Conservation (phyloP, 1,284 basidiomycete species). For the Stygiomarasmius scandens region DNA sequence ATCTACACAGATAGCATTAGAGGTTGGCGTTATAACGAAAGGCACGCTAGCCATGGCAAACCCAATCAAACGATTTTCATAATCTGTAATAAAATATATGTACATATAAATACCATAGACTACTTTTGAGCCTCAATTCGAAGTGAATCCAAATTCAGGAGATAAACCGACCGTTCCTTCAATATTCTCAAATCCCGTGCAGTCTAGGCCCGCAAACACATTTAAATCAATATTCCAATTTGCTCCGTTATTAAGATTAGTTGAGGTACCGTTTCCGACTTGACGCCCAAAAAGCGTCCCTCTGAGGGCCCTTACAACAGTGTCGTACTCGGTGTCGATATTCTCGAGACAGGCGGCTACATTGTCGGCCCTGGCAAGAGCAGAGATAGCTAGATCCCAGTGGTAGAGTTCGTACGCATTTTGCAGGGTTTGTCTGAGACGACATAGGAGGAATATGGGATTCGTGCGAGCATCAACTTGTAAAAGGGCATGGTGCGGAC, state of each 20-base stretch:
- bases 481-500: not conserved
- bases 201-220: constrained; percentile 20
- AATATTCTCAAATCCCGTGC: constrained; percentile 21
- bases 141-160: not conserved
- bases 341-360: constrained; percentile 18
- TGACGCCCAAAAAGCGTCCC: constrained; percentile 16
- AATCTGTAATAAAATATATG: not conserved
- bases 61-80: too few species aligned
- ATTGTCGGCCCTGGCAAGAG: constrained; percentile 22
- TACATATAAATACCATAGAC: not conserved
- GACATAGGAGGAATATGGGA: constrained; percentile 24
- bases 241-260: not conserved
- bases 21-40: too few species aligned
- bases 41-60: too few species aligned
- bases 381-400: constrained; percentile 27
- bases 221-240: constrained; percentile 24
- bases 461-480: constrained; percentile 22
- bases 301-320: constrained; percentile 21
- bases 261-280: constrained; percentile 3
- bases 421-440: constrained; percentile 21
- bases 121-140: not conserved
- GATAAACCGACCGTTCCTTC: constrained; percentile 15
- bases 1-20: too few species aligned
- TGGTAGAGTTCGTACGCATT: constrained; percentile 15
- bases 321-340: constrained; percentile 18